Percentiles rank a stretch among this genome's conserved stretches.
These are phyloP conservation scores for Kentomonas sorsogonicus DNA, from an alignment of 208 protist genomes.

Conservation along the genomic window DNA sequence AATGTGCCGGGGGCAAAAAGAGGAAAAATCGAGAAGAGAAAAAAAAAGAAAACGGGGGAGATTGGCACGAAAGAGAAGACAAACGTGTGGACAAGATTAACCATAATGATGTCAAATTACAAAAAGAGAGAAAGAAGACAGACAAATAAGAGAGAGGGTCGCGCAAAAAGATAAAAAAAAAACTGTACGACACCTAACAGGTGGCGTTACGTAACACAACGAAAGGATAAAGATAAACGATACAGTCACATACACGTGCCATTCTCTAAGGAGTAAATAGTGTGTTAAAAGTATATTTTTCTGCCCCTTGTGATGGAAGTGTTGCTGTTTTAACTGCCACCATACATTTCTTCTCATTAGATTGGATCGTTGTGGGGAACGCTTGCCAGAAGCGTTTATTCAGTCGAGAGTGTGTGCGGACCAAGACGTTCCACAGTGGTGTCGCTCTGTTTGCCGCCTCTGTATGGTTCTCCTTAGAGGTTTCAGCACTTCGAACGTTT, in stretches of 20 bases:
- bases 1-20: neutral
- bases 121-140: neutral
- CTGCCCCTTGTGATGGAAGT: no score
- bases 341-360: no score
- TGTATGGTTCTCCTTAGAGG: no score
- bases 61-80: neutral
- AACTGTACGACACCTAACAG: neutral
- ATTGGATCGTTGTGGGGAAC: no score
- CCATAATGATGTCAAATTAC: neutral
- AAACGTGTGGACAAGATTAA: neutral
- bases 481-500: no score
- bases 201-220: neutral
- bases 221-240: neutral
- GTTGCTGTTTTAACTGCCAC: no score
- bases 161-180: neutral
- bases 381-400: no score
- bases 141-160: neutral
- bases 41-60: slow-evolving; percentile 12
- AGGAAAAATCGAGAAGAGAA: slow-evolving; percentile 1
- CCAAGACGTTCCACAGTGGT: no score
- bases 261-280: no score
- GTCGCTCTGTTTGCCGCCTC: no score
- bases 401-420: no score
- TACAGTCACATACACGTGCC: neutral
- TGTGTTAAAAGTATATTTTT: no score